Evolutionary conservation across 2,329 filamentous ascomycete genomes (phyloP).

Genomic region (Leptographium procerum): DNA sequence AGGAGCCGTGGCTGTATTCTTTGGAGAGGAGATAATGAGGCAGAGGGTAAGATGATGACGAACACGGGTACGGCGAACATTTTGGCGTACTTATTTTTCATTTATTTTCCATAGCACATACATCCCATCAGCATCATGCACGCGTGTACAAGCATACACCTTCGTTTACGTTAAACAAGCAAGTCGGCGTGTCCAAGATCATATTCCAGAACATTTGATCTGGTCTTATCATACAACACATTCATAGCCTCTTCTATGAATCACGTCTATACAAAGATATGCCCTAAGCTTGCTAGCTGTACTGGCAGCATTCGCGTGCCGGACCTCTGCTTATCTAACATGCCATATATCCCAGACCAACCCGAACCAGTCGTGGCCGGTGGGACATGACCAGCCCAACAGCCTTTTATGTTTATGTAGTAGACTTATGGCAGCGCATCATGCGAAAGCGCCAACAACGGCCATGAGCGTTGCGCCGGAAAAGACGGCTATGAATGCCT

Average conservation of each 20-base stretch:
- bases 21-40: slow-evolving; percentile 9
- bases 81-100: too few species aligned
- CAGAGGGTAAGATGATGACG: not conserved
- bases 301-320: too few species aligned
- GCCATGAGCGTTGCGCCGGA: slow-evolving; percentile 59
- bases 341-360: not conserved
- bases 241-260: not conserved
- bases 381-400: not conserved
- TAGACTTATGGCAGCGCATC: too few species aligned
- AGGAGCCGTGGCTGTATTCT: slow-evolving; percentile 5
- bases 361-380: not conserved
- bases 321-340: not conserved
- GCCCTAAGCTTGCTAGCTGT: too few species aligned
- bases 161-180: too few species aligned
- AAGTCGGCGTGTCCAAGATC: not conserved
- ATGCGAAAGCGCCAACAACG: slow-evolving; percentile 62
- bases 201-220: not conserved
- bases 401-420: not conserved
- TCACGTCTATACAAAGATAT: not conserved
- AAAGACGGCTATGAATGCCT: slow-evolving; percentile 53
- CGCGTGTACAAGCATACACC: not conserved
- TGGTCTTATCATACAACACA: not conserved
- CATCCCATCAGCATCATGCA: not conserved
- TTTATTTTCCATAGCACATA: not conserved
- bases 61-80: too few species aligned